phyloP scores from a whole-genome alignment of 1,284 basidiomycete genomes.

The Ustilago crameri region DNA sequence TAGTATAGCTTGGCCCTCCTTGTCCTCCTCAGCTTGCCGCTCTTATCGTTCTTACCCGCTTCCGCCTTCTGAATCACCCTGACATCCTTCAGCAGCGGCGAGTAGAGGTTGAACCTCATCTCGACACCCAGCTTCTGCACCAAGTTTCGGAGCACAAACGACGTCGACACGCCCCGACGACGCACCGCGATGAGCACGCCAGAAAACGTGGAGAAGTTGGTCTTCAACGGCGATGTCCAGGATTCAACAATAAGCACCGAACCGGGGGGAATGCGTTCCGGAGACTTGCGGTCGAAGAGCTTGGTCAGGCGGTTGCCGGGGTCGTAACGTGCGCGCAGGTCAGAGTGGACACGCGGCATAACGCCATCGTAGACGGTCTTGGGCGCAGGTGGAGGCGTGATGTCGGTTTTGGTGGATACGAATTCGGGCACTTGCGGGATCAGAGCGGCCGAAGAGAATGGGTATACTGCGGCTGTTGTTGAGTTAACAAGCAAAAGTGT shows the following conservation, averaged over 20 bases:
- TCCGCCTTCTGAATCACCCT: slow-evolving; percentile 60
- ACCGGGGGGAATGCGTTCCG: slow-evolving; percentile 59
- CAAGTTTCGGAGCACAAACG: slow-evolving; percentile 65
- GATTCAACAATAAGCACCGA: slow-evolving; percentile 65
- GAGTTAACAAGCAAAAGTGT: neutral
- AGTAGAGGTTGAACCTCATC: slow-evolving; percentile 65
- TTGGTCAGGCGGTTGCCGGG: slow-evolving; percentile 56
- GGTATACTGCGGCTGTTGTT: slow-evolving; percentile 34
- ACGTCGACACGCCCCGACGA: slow-evolving; percentile 59
- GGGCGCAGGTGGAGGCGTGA: slow-evolving; percentile 43
- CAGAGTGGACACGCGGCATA: slow-evolving; percentile 57
- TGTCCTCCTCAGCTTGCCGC: slow-evolving; percentile 52
- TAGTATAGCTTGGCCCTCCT: slow-evolving; percentile 67
- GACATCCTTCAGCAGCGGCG: slow-evolving; percentile 65
- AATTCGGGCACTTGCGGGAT: slow-evolving; percentile 35
- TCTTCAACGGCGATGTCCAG: slow-evolving; percentile 56
- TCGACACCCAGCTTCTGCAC: slow-evolving; percentile 68
- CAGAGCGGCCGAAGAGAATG: slow-evolving; percentile 54
- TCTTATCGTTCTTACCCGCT: slow-evolving; percentile 57
- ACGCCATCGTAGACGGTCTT: slow-evolving; percentile 51
- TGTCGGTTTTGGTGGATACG: slow-evolving; percentile 34
- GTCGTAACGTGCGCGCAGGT: slow-evolving; percentile 58
- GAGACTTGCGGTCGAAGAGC: slow-evolving; percentile 60
- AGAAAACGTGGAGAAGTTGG: slow-evolving; percentile 60
- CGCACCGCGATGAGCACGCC: slow-evolving; percentile 65